These are phyloP conservation scores for Glaciozyma antarctica DNA, from an alignment of 768 basidiomycete genomes.

Conservation along the genomic window DNA sequence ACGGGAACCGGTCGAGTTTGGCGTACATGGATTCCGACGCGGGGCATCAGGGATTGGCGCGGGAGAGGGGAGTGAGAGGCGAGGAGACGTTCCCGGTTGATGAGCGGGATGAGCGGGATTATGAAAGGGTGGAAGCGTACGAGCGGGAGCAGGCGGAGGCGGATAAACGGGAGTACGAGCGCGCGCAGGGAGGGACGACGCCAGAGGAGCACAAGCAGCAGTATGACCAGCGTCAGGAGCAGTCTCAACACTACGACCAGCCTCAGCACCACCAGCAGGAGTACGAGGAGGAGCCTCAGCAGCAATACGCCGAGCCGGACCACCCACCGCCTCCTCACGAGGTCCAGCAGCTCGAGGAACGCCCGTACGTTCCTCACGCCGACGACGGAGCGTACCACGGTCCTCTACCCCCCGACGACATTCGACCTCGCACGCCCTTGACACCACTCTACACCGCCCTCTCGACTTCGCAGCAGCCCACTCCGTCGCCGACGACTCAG, in stretches of 20 bases:
- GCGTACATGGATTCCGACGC: constrained; percentile 30
- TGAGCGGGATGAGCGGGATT: too few relatives aligned
- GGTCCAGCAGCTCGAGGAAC: not conserved
- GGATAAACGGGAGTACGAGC: not conserved
- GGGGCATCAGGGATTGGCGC: constrained; percentile 1
- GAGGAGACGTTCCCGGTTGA: not conserved
- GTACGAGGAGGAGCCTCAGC: constrained; percentile 7
- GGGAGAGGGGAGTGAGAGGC: constrained; percentile 3
- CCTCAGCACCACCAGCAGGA: constrained; percentile 6
- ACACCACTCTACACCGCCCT: too few relatives aligned
- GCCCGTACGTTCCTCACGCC: not conserved
- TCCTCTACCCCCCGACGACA: not conserved
- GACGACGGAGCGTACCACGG: not conserved
- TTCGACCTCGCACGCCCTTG: too few relatives aligned
- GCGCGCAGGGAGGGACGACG: not conserved
- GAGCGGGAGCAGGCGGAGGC: constrained; percentile 2
- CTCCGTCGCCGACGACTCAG: too few relatives aligned
- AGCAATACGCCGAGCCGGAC: constrained; percentile 4
- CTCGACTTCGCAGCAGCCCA: too few relatives aligned
- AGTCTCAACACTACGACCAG: not conserved
- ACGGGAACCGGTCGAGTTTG: constrained; percentile 13
- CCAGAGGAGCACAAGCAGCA: not conserved
- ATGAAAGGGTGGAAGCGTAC: not conserved
- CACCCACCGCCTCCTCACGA: not conserved
- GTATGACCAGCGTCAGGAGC: not conserved